Conservation (phyloP, 306 rosid species). For the Vachellia pachyceras region DNA sequence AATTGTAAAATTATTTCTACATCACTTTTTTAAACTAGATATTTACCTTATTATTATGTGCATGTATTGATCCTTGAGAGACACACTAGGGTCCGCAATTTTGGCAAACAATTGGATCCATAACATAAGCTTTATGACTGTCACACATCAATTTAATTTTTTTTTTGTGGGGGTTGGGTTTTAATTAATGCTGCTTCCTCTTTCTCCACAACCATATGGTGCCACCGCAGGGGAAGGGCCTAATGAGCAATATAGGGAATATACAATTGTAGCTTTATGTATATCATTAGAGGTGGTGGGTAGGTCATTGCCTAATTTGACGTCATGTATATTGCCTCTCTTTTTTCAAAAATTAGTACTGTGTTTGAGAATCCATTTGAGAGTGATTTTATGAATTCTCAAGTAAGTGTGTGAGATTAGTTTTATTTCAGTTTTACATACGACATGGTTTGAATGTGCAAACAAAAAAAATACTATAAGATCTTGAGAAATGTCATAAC, state of each 20-base stretch:
- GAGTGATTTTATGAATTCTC: no score
- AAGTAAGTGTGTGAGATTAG: no score
- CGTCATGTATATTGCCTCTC: no score
- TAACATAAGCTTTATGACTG: constrained; percentile 21
- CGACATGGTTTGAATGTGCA: no score
- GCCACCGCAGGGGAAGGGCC: constrained; percentile 24
- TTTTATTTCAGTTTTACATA: no score
- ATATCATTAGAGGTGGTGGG: background rate
- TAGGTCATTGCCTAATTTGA: background rate
- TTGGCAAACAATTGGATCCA: constrained; percentile 30
- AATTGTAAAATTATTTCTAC: no score
- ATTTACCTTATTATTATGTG: no score
- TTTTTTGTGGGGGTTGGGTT: background rate
- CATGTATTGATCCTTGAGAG: background rate
- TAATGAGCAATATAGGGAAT: background rate
- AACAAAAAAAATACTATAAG: no score
- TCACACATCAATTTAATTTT: constrained; percentile 24
- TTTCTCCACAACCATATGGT: constrained; percentile 12
- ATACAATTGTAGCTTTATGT: background rate
- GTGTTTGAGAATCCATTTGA: no score
- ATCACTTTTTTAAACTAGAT: background rate
- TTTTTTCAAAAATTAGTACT: no score
- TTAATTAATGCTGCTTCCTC: constrained; percentile 19
- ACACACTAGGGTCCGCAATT: constrained; percentile 9
- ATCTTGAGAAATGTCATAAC: no score